Evolutionary conservation across 2,329 filamentous ascomycete species (phyloP), one percentile per base, ranked within the genome.

Genomic region (Waltergamsia citrina): DNA sequence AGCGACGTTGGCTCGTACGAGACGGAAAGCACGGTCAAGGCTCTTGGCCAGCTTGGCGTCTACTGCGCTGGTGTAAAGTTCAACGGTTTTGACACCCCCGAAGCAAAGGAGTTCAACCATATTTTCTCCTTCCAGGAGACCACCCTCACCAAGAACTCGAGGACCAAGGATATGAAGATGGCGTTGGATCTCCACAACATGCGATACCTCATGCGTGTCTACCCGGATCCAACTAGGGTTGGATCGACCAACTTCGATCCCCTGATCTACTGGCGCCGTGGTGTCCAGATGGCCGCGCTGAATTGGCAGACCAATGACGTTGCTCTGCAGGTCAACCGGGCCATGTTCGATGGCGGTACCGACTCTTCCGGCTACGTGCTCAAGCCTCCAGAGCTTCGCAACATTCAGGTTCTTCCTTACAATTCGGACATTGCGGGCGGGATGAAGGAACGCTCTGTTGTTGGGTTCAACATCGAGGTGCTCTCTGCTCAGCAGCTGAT

Each of bases 241-340:
- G 78, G 76, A 22, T 96, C 92, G 1, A 85, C 82, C 46, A 98
- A 98, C 60, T 96, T 95, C 50, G 87, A 95, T 49, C 92, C 92
- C 1, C 73, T 94, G 42, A 79, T 81, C 41, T 94, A 92, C 53
- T 98, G 92, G 92, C 80, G 90, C 33, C 80, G 86, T 28, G 92
- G 92, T 21, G 92, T 95, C 14, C 92, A 98, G 59, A 96, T 98
- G 90, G 87, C 84, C 11, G 92, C 92, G 1, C 69, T 96, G 41
- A 98, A 98, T 60, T 96, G 92, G 90, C 92, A 98, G 60, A 96
- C 88, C 0, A 95, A 93, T 50, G 92, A 96, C 52, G 70, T 93
- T 14, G 86, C 88, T 29, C 92, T 95, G 74, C 90, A 96, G 53
- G 72, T 96, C 56, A 96, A 96, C 54, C 84, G 92, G 45, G 92